Conservation (phyloP, 352 stramenopile species). For the Pythium phragmiticola region DNA sequence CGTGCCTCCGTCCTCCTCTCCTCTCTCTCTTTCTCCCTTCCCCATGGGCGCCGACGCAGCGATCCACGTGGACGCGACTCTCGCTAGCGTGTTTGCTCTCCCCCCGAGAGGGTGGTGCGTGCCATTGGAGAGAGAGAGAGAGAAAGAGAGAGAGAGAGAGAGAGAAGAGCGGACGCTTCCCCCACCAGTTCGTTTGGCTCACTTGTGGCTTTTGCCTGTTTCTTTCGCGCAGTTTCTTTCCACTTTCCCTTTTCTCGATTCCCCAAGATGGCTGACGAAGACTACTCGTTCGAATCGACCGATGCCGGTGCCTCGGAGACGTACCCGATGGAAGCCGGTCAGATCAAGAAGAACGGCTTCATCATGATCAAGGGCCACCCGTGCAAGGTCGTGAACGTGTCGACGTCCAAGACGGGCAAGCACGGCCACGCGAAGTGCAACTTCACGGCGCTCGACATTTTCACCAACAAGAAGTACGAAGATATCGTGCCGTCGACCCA, state of each 20-base stretch:
- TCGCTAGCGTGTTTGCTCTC: neutral
- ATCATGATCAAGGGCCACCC: constrained; percentile 99
- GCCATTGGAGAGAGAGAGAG: neutral
- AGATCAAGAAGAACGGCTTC: constrained; percentile 99
- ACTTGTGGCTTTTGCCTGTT: neutral
- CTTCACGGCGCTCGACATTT: constrained; percentile 99
- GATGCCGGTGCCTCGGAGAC: constrained; percentile 97
- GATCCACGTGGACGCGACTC: neutral
- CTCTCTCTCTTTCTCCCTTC: neutral
- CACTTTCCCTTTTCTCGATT: constrained; percentile 6
- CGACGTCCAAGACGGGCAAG: constrained; percentile 99
- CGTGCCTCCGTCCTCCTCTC: neutral
- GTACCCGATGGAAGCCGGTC: constrained; percentile 97
- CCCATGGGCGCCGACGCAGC: neutral
- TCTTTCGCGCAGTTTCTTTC: constrained; percentile 19
- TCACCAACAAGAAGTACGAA: constrained; percentile 99
- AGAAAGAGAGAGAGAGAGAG: neutral
- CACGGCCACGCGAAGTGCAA: constrained; percentile 99
- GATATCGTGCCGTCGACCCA: constrained; percentile 99
- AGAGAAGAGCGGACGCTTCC: neutral
- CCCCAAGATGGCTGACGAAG: constrained; percentile 49
- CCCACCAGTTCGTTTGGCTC: neutral
- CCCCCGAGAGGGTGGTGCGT: neutral
- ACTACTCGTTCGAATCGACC: constrained; percentile 92
- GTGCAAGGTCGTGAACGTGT: constrained; percentile 98